Conservation (phyloP, 148 eudicot species). For the Chenopodium suecicum region DNA sequence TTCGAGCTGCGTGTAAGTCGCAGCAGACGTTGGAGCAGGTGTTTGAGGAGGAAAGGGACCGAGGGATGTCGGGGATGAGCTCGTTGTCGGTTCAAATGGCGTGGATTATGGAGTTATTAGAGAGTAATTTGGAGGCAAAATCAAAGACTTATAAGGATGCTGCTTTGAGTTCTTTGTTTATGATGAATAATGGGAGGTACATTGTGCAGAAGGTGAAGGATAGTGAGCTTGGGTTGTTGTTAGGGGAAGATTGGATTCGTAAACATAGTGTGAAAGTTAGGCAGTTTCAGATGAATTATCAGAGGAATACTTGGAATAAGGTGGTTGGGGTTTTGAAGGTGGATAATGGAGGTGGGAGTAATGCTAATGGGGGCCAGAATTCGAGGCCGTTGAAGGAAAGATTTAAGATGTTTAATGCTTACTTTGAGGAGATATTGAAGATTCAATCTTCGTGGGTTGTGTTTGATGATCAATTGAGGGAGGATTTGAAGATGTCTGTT, state of each 20-base stretch:
- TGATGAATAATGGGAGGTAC: slow-evolving; percentile 96
- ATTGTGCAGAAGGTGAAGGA: slow-evolving; percentile 85
- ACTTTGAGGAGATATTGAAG: slow-evolving; percentile 70
- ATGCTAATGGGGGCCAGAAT: slow-evolving; percentile 31
- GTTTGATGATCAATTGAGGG: slow-evolving; percentile 76
- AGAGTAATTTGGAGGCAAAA: slow-evolving; percentile 85
- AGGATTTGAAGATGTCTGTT: slow-evolving; percentile 63
- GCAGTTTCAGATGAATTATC: slow-evolving; percentile 71
- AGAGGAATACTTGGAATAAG: slow-evolving; percentile 86
- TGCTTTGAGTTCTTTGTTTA: slow-evolving; percentile 70
- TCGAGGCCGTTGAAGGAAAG: slow-evolving; percentile 60
- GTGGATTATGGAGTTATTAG: slow-evolving; percentile 89
- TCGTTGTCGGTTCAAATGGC: slow-evolving; percentile 74
- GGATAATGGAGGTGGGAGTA: slow-evolving; percentile 42
- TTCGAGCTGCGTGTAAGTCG: slow-evolving; percentile 82
- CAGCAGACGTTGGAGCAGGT: slow-evolving; percentile 70
- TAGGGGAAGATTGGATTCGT: slow-evolving; percentile 90
- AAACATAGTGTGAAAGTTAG: slow-evolving; percentile 69
- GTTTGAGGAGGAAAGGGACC: slow-evolving; percentile 57
- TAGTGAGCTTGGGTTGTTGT: slow-evolving; percentile 66
- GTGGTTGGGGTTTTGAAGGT: slow-evolving; percentile 63
- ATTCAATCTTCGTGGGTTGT: slow-evolving; percentile 75
- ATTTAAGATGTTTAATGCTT: slow-evolving; percentile 64
- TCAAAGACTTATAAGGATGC: slow-evolving; percentile 73
- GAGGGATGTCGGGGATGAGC: slow-evolving; percentile 29